Evolutionary conservation across 2,329 filamentous ascomycete genomes (phyloP), one percentile per base, ranked within the genome.

Genomic region (Pseudogymnoascus sp.): DNA sequence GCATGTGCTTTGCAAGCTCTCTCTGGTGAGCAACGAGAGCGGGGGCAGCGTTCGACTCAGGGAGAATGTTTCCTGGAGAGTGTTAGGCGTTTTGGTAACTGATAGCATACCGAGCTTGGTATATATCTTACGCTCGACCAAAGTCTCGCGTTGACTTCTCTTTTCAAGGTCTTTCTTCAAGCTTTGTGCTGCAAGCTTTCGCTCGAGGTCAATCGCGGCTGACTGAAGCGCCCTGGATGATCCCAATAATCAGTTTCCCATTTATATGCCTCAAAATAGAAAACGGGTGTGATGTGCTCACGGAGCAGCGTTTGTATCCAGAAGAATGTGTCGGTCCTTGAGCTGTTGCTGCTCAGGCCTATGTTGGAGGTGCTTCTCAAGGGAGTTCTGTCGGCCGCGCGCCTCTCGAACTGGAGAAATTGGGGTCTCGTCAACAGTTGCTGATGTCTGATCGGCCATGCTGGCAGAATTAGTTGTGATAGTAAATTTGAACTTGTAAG

Each of bases 1-100:
- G 84, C 92, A 97, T 96, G 74, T 91, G 88, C 73, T 87, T 91
- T 75, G 92, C 85, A 43, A 97, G 85, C 78, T 96, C 90, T 71
- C 84, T 88, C 75, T 94, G 91, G 65, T 91, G 85, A 62, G 88
- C 91, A 72, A 88, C 86, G 61, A 97, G 79, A 2, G 88, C 83
- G 0, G 92, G 92, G 0, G 92, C 91, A 16, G 89, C 91, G 60
- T 76, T 88, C 33, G 89, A 89, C 62, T 86, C 85, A 26, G 90
- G 90, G 26, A 97, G 86, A 73, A 97, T 96, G 76, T 96, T 96
- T 69, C 87, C 90, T 93, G 69, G 61, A 63, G 63, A 60, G 37
- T 62, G 14, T 39, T 31, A 35, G 19, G 39, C 26, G 10, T 6
- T 39, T 39, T 41, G 37, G 38, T 14, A 16, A 33, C 16, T 49